A percentile compares a stretch with the other conserved stretches of the same genome.
Conservation (phyloP, 106 monocot genomes). For the Amphibolis antarctica region DNA sequence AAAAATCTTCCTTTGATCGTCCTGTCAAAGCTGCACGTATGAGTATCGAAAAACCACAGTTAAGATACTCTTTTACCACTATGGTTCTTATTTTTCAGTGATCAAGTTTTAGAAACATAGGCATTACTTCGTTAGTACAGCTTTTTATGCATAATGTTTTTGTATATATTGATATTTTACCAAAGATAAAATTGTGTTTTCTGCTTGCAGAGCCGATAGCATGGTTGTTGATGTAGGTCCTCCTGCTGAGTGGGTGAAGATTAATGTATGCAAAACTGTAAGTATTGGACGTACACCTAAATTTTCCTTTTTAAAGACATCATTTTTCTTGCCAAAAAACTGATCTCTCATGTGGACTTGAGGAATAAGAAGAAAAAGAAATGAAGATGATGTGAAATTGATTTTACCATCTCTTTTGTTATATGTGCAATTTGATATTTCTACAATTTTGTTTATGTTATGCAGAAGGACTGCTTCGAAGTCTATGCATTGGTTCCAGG, state of each 20-base stretch:
- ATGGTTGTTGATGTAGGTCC: conserved; percentile 72
- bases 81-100: background rate
- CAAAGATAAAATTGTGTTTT: background rate
- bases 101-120: too few species aligned
- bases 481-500: conserved; percentile 94
- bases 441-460: conserved; percentile 3
- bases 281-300: conserved; percentile 10
- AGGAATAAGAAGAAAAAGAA: too few species aligned
- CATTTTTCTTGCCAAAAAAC: too few species aligned
- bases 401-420: background rate
- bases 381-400: conserved; percentile 9
- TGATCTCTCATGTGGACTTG: too few species aligned
- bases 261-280: conserved; percentile 82
- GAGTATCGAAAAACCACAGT: conserved; percentile 50
- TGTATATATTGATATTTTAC: background rate
- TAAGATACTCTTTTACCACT: conserved; percentile 17
- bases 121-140: too few species aligned
- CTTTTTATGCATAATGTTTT: too few species aligned
- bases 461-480: conserved; percentile 95
- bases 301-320: too few species aligned
- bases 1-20: conserved; percentile 45
- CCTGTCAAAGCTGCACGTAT: conserved; percentile 37
- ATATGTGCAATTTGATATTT: background rate
- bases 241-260: conserved; percentile 98
- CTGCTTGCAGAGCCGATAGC: conserved; percentile 35